phyloP scores from a whole-genome alignment of 2,329 filamentous ascomycete species.

The Ceratocystis variospora region DNA sequence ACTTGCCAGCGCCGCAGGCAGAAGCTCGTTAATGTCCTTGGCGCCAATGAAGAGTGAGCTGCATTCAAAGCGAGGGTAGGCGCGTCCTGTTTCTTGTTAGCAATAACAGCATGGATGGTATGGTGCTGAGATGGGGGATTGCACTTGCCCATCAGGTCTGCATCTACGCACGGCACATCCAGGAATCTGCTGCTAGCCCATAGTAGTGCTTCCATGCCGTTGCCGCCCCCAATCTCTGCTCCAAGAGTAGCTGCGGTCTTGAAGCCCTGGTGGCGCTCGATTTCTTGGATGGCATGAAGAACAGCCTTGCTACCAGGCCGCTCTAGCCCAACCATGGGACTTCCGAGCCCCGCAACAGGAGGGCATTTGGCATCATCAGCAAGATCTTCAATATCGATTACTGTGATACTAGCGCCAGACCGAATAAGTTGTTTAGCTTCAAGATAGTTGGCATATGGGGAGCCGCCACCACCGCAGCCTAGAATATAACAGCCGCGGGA shows the following conservation, averaged over 20 bases:
- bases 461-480: conserved; percentile 22
- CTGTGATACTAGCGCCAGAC: conserved; percentile 21
- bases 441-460: conserved; percentile 22
- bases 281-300: conserved; percentile 35
- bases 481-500: conserved; percentile 23
- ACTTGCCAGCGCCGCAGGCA: conserved; percentile 22
- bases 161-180: conserved; percentile 27
- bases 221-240: conserved; percentile 37
- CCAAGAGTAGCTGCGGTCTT: conserved; percentile 13
- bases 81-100: conserved; percentile 21
- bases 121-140: background rate
- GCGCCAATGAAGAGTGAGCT: conserved; percentile 25
- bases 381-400: conserved; percentile 21
- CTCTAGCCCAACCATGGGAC: conserved; percentile 22
- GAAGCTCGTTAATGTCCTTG: conserved; percentile 23
- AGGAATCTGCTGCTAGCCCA: conserved; percentile 28
- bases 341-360: conserved; percentile 21
- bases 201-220: conserved; percentile 33
- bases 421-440: conserved; percentile 20
- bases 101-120: background rate
- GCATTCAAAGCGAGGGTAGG: conserved; percentile 24
- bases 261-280: conserved; percentile 32
- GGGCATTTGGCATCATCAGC: conserved; percentile 21
- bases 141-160: conserved; percentile 28
- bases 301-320: conserved; percentile 25